Base-by-base conservation (phyloP, 2,329 filamentous ascomycete species). In the Ophiocordyceps polyrhachis-furcata region DNA sequence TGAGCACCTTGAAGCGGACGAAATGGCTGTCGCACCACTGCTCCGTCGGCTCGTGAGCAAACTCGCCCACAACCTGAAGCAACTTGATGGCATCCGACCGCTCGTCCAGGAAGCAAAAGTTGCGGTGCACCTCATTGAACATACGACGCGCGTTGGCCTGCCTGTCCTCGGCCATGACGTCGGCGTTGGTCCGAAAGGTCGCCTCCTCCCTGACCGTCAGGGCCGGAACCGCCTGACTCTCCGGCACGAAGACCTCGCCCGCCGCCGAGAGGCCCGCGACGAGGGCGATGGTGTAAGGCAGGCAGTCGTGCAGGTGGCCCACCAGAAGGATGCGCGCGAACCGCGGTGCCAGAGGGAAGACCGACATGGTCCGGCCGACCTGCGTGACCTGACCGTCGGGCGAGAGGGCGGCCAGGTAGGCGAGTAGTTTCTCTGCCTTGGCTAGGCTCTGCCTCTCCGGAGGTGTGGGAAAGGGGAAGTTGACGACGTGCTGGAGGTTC, bases 401-500 rank as follows among this genome's bases (percentile, higher is more conserved):
- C 12, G 78, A 76, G 29, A 96, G 69, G 1, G 89, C 91, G 0
- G 85, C 85, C 4, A 98, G 72, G 57, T 94, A 93, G 42, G 75
- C 79, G 9, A 98, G 69, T 8, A 95, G 70, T 55, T 81, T 86
- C 63, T 98, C 91, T 0, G 91, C 87, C 56, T 82, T 85, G 43
- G 76, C 74, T 19, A 98, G 69, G 49, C 79, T 84, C 44, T 78
- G 69, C 14, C 79, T 73, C 53, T 87, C 81, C 2, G 91, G 91
- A 0, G 87, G 79, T 14, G 89, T 96, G 4, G 91, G 91, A 58
- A 96, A 98, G 0, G 93, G 91, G 58, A 98, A 98, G 61, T 91
- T 93, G 58, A 85, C 74, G 8, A 98, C 82, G 46, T 88, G 80
- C 48, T 89, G 83, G 29, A 95, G 74, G 45, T 87, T 84, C 84